phyloP scores from a whole-genome alignment of 257 asterid species.

The Salvia rosmarinus region DNA sequence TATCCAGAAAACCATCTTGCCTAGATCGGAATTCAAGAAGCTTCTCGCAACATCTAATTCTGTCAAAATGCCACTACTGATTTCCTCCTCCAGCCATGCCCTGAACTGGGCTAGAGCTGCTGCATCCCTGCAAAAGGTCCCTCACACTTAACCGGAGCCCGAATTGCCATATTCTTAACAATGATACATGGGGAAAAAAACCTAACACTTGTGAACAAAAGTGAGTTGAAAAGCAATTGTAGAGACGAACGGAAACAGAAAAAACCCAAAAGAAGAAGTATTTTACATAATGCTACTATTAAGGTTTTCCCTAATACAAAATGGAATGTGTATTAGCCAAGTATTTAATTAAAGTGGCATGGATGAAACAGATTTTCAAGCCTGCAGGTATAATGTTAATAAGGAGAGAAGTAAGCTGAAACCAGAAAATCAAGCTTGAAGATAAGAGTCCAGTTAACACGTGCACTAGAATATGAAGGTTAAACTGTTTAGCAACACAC shows the following conservation, averaged over 20 bases:
- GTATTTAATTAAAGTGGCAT: neutral
- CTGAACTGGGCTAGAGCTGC: constrained; percentile 95
- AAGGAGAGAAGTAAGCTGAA: neutral
- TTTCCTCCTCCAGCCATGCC: constrained; percentile 94
- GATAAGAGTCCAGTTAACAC: neutral
- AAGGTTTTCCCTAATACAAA: neutral
- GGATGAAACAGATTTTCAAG: neutral
- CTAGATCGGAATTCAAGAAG: constrained; percentile 87
- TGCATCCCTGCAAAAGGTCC: constrained; percentile 70
- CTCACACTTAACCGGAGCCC: constrained; percentile 20
- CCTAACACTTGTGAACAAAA: constrained; percentile 5
- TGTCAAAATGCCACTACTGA: constrained; percentile 55
- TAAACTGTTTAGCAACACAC: neutral
- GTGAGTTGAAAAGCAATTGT: neutral
- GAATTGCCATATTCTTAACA: neutral
- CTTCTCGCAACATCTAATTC: constrained; percentile 86
- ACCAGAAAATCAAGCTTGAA: neutral
- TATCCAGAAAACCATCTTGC: constrained; percentile 85
- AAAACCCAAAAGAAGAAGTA: neutral
- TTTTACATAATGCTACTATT: neutral
- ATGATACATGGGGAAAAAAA: neutral
- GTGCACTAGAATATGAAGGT: too few relatives aligned
- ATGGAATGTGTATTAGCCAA: neutral
- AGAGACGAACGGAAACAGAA: neutral
- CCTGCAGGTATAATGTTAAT: neutral